Evolutionary conservation across 768 basidiomycete species (phyloP).

Genomic region (Lyophyllum semitale): DNA sequence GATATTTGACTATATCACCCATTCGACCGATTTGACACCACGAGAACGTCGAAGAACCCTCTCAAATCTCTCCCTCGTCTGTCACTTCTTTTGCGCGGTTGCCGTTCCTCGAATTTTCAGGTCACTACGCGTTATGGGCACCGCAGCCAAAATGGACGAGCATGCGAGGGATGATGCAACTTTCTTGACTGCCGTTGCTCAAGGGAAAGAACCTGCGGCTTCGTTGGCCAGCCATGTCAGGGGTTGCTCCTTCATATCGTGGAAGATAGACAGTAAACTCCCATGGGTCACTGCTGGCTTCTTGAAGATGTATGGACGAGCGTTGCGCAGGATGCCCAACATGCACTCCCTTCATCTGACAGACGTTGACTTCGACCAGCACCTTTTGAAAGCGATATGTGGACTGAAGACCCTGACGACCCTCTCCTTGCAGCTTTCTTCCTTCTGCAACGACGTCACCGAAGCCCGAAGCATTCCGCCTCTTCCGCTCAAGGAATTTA

Average conservation of each 20-base stretch:
- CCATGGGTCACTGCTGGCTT: slow-evolving; percentile 6
- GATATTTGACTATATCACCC: slow-evolving; percentile 37
- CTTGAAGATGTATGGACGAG: slow-evolving; percentile 14
- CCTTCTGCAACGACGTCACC: not conserved
- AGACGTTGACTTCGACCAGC: not conserved
- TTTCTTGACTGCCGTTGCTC: slow-evolving; percentile 29
- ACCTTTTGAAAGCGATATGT: slow-evolving; percentile 13
- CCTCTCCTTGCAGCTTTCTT: not conserved
- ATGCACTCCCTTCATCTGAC: slow-evolving; percentile 7
- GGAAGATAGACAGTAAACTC: not conserved
- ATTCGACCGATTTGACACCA: slow-evolving; percentile 13
- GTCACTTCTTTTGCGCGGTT: slow-evolving; percentile 41
- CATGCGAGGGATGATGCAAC: slow-evolving; percentile 6
- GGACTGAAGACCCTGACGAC: slow-evolving; percentile 5
- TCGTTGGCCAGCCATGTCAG: slow-evolving; percentile 32
- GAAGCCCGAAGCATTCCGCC: not conserved
- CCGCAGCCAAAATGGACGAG: not conserved
- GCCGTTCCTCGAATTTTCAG: slow-evolving; percentile 43
- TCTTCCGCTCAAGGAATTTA: slow-evolving; percentile 8
- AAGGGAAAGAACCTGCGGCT: slow-evolving; percentile 24
- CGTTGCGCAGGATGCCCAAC: slow-evolving; percentile 17
- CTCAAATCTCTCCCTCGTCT: slow-evolving; percentile 38
- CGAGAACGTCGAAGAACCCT: slow-evolving; percentile 22
- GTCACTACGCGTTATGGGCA: slow-evolving; percentile 25
- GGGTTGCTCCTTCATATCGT: slow-evolving; percentile 19